Evolutionary conservation across 2,329 filamentous ascomycete genomes (phyloP), one percentile per base, ranked within the genome.

Genomic region (Penicillium sp.): DNA sequence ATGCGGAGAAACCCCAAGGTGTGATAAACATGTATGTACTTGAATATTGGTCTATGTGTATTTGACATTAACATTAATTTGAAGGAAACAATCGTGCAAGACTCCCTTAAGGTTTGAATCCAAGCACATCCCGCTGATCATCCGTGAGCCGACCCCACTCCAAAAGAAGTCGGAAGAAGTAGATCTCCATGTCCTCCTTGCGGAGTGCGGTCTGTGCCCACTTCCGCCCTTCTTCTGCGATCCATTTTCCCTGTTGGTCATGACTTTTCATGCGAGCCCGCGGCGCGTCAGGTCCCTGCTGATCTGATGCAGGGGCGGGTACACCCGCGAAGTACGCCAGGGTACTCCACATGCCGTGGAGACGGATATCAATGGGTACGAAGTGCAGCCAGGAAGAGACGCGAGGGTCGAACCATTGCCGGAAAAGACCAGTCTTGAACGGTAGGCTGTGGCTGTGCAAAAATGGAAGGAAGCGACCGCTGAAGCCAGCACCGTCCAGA

Each of bases 371-470:
- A 14, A 92, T 74, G 8, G 90, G 90, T 1, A 93, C 86, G 63
- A 91, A 94, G 68, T 95, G 90, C 42, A 87, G 76, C 90, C 90
- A 95, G 0, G 90, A 83, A 54, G 80, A 82, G 14, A 94, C 73
- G 5, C 90, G 83, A 46, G 87, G 85, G 54, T 89, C 88, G 71
- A 87, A 90, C 90, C 90, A 95, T 66, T 90, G 85, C 22, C 85
- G 82, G 71, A 92, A 93, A 6, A 93, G 77, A 0, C 85, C 85
- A 0, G 75, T 83, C 59, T 90, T 80, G 67, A 94, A 84, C 0
- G 89, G 88, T 5, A 92, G 78, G 45, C 82, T 86, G 57, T 77
- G 77, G 14, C 88, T 90, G 44, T 82, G 81, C 5, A 94, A 70
- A 54, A 87, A 86, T 0, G 83, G 81, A 9, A 90, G 72, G 60